Conservation (phyloP, 352 stramenopile species). For the Phytopythium montanum region DNA sequence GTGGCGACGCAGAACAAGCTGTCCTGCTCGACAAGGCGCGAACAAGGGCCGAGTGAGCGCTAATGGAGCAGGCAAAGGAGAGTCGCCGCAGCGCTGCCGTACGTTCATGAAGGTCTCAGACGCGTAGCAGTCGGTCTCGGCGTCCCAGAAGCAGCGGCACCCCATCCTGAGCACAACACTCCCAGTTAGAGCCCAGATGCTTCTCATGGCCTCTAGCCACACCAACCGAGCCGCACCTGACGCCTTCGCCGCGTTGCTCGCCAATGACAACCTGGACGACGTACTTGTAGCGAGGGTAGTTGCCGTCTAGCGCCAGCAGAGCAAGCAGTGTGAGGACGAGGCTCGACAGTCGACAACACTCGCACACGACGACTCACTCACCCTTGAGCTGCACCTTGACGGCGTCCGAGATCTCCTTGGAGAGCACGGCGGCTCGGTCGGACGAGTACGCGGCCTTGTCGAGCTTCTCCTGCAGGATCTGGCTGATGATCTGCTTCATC, state of each 20-base stretch:
- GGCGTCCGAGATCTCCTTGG: conserved; percentile 84
- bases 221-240: conserved; percentile 33
- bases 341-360: background rate
- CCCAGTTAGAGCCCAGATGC: background rate
- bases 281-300: conserved; percentile 88
- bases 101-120: conserved; percentile 90
- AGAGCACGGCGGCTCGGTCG: conserved; percentile 67
- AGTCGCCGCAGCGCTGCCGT: conserved; percentile 3
- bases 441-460: conserved; percentile 63
- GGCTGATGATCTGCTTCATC: conserved; percentile 73
- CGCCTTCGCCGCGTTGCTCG: conserved; percentile 85
- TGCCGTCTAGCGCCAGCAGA: conserved; percentile 24
- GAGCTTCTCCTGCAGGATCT: conserved; percentile 69
- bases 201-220: background rate
- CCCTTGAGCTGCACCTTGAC: conserved; percentile 85
- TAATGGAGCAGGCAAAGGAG: background rate
- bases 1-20: conserved; percentile 88
- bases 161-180: conserved; percentile 55
- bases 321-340: background rate
- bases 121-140: conserved; percentile 86
- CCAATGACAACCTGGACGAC: conserved; percentile 90
- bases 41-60: background rate
- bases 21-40: conserved; percentile 37
- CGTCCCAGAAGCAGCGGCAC: conserved; percentile 89
- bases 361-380: conserved; percentile 5